phyloP scores from a whole-genome alignment of 768 basidiomycete species.

The Termitomyces eurrhizus region DNA sequence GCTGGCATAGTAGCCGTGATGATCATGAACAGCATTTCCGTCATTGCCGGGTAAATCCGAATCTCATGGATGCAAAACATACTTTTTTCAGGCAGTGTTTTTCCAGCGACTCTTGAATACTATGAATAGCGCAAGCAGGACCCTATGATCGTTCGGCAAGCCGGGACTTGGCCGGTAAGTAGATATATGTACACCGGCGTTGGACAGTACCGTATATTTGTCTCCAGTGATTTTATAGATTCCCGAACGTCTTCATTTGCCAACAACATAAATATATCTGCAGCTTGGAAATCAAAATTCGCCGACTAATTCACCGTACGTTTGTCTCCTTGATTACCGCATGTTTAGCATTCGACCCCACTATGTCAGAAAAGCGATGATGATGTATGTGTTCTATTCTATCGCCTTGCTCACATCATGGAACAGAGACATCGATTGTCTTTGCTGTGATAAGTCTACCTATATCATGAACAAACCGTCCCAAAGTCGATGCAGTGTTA shows the following conservation, averaged over 20 bases:
- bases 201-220: neutral
- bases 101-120: constrained; percentile 34
- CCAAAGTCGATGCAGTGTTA: constrained; percentile 48
- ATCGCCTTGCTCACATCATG: neutral
- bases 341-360: neutral
- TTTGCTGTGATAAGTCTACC: constrained; percentile 26
- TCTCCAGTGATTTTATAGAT: constrained; percentile 31
- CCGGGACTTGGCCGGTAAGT: constrained; percentile 37
- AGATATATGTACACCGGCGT: neutral
- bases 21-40: constrained; percentile 43
- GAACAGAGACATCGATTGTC: constrained; percentile 26
- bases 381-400: neutral
- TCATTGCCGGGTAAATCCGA: constrained; percentile 35
- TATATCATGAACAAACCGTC: neutral
- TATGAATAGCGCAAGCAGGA: constrained; percentile 28
- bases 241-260: constrained; percentile 21
- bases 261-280: constrained; percentile 27
- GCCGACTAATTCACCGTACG: constrained; percentile 34
- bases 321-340: neutral
- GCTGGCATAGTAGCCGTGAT: constrained; percentile 41
- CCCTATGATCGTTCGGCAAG: constrained; percentile 34
- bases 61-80: neutral
- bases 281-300: constrained; percentile 39
- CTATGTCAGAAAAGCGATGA: neutral
- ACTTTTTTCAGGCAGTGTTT: neutral